Conservation (phyloP, 2,329 filamentous ascomycete genomes). For the Nannizziopsis barbatae region DNA sequence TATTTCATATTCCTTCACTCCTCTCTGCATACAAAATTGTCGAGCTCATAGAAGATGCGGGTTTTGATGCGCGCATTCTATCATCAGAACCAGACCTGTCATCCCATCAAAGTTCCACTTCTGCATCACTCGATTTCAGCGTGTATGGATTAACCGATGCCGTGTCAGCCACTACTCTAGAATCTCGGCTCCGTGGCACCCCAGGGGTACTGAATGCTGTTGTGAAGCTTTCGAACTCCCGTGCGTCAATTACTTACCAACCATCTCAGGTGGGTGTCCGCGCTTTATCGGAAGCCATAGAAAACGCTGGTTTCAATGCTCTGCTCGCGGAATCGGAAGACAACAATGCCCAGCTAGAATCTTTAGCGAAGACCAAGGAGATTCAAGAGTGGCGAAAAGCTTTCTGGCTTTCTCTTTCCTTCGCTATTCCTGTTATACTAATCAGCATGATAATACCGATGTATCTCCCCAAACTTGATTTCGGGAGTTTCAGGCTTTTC, state of each 20-base stretch:
- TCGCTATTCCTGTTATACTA: constrained; percentile 81
- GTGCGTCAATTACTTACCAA: constrained; percentile 62
- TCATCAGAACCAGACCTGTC: constrained; percentile 56
- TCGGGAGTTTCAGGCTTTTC: constrained; percentile 55
- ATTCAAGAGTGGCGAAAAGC: constrained; percentile 84
- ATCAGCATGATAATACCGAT: constrained; percentile 93
- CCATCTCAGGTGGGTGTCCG: constrained; percentile 65
- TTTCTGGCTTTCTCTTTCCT: constrained; percentile 64
- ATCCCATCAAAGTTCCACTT: constrained; percentile 42
- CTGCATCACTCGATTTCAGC: constrained; percentile 63
- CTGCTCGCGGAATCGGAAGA: constrained; percentile 84
- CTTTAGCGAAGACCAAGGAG: constrained; percentile 88
- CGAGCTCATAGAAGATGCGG: constrained; percentile 76
- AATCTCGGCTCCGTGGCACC: constrained; percentile 53
- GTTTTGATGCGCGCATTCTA: constrained; percentile 75
- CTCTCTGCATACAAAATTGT: constrained; percentile 63
- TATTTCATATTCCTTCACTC: constrained; percentile 66
- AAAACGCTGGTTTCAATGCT: constrained; percentile 76
- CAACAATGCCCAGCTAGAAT: constrained; percentile 93
- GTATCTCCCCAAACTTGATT: constrained; percentile 63
- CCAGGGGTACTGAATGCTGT: constrained; percentile 64
- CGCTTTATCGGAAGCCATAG: constrained; percentile 68
- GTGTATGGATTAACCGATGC: constrained; percentile 68
- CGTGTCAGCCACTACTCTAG: constrained; percentile 59
- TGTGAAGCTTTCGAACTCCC: constrained; percentile 61